phyloP scores from a whole-genome alignment of 805 yeast species.

The Torulaspora microellipsoides region DNA sequence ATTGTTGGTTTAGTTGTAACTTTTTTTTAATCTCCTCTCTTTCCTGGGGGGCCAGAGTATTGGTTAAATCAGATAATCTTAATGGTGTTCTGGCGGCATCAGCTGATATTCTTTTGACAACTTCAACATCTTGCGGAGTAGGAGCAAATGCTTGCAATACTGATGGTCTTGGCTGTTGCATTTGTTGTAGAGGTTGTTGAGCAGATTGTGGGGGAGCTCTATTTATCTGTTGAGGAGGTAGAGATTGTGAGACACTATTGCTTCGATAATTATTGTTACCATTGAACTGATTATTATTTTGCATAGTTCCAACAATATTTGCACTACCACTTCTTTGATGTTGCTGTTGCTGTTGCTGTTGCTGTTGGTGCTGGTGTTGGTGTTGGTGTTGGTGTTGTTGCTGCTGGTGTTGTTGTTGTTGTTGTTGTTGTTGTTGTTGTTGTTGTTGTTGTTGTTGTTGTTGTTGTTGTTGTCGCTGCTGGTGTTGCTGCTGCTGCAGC shows the following conservation, averaged over 20 bases:
- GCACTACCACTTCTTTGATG: constrained; percentile 8
- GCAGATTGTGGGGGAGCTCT: constrained; percentile 21
- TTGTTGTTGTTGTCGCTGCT: constrained; percentile 10
- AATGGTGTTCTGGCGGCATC: constrained; percentile 68
- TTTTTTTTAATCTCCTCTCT: constrained; percentile 55
- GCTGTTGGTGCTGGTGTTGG: constrained; percentile 17
- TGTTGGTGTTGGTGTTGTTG: constrained; percentile 29
- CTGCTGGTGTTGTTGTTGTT: constrained; percentile 25
- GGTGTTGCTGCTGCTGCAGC: constrained; percentile 11
- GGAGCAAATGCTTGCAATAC: constrained; percentile 33
- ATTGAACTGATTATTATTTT: constrained; percentile 5
- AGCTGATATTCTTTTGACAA: constrained; percentile 56
- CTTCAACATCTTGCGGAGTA: constrained; percentile 59
- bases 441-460: constrained; percentile 4
- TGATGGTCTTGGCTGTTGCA: constrained; percentile 19
- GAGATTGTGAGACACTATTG: constrained; percentile 13
- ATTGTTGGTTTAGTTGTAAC: constrained; percentile 44
- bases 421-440: constrained; percentile 17
- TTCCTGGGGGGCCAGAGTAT: constrained; percentile 56
- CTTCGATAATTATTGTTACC: constrained; percentile 11
- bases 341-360: constrained; percentile 18
- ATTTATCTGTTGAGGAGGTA: constrained; percentile 8
- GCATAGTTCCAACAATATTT: constrained; percentile 2
- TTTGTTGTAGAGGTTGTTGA: constrained; percentile 21
- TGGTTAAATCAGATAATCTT: constrained; percentile 61